These are phyloP conservation scores for Didymella pomorum DNA, from an alignment of 2,329 filamentous ascomycete genomes.

Conservation along the genomic window DNA sequence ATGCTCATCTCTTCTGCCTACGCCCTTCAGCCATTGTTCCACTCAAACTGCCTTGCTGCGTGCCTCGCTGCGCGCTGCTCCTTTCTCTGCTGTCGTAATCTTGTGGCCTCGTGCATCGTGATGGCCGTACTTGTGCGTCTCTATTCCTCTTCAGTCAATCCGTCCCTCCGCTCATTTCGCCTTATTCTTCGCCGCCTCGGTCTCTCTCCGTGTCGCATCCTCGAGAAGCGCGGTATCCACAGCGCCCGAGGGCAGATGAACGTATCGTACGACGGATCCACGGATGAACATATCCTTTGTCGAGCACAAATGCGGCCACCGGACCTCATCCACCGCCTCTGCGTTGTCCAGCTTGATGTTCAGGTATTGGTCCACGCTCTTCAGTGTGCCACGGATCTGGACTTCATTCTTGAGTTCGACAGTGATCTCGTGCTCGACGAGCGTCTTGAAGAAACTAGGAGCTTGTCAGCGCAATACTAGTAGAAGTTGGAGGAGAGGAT, in stretches of 20 bases:
- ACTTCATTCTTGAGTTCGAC: slow-evolving; percentile 99
- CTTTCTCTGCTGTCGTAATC: background rate
- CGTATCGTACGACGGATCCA: slow-evolving; percentile 90
- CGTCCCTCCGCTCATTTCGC: slow-evolving; percentile 40
- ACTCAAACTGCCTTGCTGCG: background rate
- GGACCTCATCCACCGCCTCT: slow-evolving; percentile 87
- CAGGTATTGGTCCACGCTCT: slow-evolving; percentile 97
- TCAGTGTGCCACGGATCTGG: slow-evolving; percentile 91
- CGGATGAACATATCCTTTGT: slow-evolving; percentile 97
- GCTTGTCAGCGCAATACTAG: slow-evolving; percentile 5
- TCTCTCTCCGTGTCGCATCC: slow-evolving; percentile 70
- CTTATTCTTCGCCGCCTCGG: slow-evolving; percentile 49
- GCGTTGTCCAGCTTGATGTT: slow-evolving; percentile 99
- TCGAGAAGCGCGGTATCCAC: slow-evolving; percentile 88
- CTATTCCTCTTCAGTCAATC: background rate
- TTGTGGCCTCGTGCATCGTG: background rate
- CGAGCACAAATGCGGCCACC: slow-evolving; percentile 90
- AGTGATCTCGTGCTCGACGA: slow-evolving; percentile 96
- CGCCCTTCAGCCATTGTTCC: background rate
- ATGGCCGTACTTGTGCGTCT: background rate
- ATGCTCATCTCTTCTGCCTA: background rate
- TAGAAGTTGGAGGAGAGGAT: background rate
- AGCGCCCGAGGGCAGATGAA: slow-evolving; percentile 81
- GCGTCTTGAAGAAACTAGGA: slow-evolving; percentile 90
- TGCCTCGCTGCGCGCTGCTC: background rate